Conservation (phyloP, 1,139 yeast genomes). For the Suhomyces panamericanus region DNA sequence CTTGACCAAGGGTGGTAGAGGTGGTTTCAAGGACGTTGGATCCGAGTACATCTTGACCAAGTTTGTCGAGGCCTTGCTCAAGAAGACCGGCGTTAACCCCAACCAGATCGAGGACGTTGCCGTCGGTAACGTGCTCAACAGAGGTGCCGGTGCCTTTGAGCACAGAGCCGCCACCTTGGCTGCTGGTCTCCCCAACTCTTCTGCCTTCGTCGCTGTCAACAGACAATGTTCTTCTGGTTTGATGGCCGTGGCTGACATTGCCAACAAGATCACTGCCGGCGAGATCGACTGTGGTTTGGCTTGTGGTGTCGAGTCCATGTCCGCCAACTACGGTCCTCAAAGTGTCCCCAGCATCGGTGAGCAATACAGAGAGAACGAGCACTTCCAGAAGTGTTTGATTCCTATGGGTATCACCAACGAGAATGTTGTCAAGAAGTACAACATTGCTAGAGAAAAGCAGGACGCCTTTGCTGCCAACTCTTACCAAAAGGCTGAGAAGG, state of each 20-base stretch:
- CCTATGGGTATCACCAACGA: slow-evolving; percentile 95
- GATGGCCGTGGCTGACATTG: slow-evolving; percentile 86
- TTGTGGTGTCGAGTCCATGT: slow-evolving; percentile 92
- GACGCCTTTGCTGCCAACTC: slow-evolving; percentile 86
- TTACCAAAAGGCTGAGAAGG: slow-evolving; percentile 78
- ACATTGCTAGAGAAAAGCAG: slow-evolving; percentile 68
- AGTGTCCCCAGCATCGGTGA: slow-evolving; percentile 65
- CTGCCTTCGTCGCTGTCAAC: slow-evolving; percentile 81
- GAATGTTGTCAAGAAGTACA: slow-evolving; percentile 65
- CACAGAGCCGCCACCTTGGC: slow-evolving; percentile 74
- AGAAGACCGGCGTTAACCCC: slow-evolving; percentile 63
- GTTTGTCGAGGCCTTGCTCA: slow-evolving; percentile 62
- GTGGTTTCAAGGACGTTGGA: slow-evolving; percentile 72
- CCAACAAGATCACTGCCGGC: slow-evolving; percentile 82
- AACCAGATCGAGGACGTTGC: slow-evolving; percentile 75
- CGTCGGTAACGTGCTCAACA: slow-evolving; percentile 85
- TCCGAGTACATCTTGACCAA: slow-evolving; percentile 71
- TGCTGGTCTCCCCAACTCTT: slow-evolving; percentile 52
- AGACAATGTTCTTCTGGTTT: slow-evolving; percentile 95
- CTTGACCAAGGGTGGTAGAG: slow-evolving; percentile 81
- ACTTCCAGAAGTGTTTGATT: slow-evolving; percentile 64
- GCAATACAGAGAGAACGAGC: slow-evolving; percentile 37
- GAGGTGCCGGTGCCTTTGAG: slow-evolving; percentile 91
- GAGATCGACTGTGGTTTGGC: slow-evolving; percentile 92
- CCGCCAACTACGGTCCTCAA: slow-evolving; percentile 75